phyloP scores from a whole-genome alignment of 225 moss, liverwort and hornwort species.

The Marchantia paleacea region DNA sequence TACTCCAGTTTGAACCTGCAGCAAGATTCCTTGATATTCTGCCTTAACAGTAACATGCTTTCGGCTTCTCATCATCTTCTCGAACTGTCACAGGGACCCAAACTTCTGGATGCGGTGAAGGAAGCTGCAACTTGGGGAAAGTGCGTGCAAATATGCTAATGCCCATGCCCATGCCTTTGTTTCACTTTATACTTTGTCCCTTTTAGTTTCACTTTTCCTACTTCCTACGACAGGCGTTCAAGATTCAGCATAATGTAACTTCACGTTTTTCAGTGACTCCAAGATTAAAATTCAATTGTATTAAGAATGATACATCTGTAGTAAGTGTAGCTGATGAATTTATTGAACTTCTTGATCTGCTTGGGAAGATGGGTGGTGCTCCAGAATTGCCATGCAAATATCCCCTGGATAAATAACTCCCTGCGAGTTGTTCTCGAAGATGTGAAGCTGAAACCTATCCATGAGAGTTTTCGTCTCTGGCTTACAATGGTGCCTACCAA shows the following conservation, averaged over 20 bases:
- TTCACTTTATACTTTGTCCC: no score
- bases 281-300: no score
- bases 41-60: no score
- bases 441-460: conserved; percentile 40
- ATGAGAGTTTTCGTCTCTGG: conserved; percentile 53
- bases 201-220: not conserved
- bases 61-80: not conserved
- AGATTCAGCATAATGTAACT: no score
- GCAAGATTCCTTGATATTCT: not conserved
- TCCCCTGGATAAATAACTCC: conserved; percentile 40
- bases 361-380: conserved; percentile 48
- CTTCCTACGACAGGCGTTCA: no score
- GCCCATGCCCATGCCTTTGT: not conserved
- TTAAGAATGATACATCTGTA: no score
- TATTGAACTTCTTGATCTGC: not conserved
- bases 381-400: conserved; percentile 51
- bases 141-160: conserved; percentile 14
- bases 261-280: no score
- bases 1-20: not conserved
- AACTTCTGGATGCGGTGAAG: conserved; percentile 49
- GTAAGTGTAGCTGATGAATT: not conserved
- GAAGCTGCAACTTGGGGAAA: conserved; percentile 57
- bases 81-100: conserved; percentile 31
- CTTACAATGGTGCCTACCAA: conserved; percentile 39
- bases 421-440: conserved; percentile 36